Base-by-base conservation (phyloP, 1,139 yeast genomes). In the Taphrina betulina region DNA sequence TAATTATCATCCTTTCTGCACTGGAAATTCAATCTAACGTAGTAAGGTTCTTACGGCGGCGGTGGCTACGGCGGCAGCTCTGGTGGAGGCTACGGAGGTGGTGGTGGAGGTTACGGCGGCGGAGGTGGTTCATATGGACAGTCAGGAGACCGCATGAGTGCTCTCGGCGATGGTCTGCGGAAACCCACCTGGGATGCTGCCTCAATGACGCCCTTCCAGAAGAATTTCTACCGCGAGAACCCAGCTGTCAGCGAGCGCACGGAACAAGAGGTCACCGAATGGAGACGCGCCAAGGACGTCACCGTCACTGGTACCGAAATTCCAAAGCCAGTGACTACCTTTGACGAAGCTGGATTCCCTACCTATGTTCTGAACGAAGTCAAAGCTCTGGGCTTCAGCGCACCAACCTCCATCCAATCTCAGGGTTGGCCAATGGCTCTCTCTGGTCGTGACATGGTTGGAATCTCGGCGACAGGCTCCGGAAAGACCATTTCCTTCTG, bases 391-490 rank as follows among this genome's bases (percentile, higher is more conserved):
- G 97, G 97, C 60, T 92, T 92, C 76, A 94, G 85, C 59, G 81
- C 77, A 63, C 98, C 98, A 66, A 92, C 98, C 59, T 88, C 88
- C 63, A 92, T 92, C 70, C 98, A 92, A 76, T 87, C 96, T 72
- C 98, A 94, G 77, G 98, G 98, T 75, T 92, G 98, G 98, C 98
- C 98, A 62, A 92, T 92, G 98, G 98, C 98, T 69, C 78, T 90
- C 62, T 83, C 92, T 67, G 98, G 98, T 77, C 85, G 97, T 75
- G 97, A 92, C 72, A 87, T 92, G 90, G 85, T 92, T 73, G 98
- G 98, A 78, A 85, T 92, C 71, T 97, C 98, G 59, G 85, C 96
- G 65, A 92, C 98, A 65, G 98, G 98, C 75, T 89, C 96, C 58
- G 98, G 98, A 78, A 92, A 92, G 78, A 92, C 98, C 62, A 79